Evolutionary conservation across 1,284 basidiomycete species (phyloP).

Genomic region (Sphagnurus paluster): DNA sequence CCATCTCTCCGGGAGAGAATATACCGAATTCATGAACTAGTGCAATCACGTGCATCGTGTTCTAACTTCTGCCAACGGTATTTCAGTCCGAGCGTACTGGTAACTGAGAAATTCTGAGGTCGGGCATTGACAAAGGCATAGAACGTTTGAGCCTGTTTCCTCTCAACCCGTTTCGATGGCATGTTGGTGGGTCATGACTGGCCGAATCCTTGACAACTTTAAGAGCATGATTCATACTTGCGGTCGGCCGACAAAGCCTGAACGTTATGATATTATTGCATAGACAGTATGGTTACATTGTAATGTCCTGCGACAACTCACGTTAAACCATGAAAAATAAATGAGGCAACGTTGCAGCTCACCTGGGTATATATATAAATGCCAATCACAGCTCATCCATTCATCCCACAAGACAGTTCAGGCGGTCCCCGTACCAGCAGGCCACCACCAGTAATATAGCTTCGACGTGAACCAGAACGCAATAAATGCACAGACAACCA

Average conservation of each 20-base stretch:
- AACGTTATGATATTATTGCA: not conserved
- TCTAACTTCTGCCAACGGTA: too few species aligned
- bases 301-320: not conserved
- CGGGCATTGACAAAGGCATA: too few species aligned
- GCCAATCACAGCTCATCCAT: not conserved
- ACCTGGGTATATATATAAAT: conserved; percentile 4
- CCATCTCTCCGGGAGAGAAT: too few species aligned
- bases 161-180: too few species aligned
- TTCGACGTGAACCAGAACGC: conserved; percentile 42
- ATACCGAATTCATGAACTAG: too few species aligned
- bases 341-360: not conserved
- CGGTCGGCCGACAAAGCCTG: not conserved
- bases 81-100: too few species aligned
- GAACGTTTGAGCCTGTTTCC: too few species aligned
- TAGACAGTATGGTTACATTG: not conserved
- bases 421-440: conserved; percentile 11
- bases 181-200: too few species aligned
- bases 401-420: not conserved
- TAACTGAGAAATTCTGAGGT: too few species aligned
- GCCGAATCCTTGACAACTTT: too few species aligned
- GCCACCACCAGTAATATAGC: conserved; percentile 41
- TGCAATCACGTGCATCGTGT: too few species aligned
- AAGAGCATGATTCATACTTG: too few species aligned
- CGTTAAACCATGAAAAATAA: not conserved
- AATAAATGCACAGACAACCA: conserved; percentile 49